Evolutionary conservation across 805 yeast species (phyloP), one percentile per base, ranked within the genome.

Genomic region (Hanseniaspora nectarophila): DNA sequence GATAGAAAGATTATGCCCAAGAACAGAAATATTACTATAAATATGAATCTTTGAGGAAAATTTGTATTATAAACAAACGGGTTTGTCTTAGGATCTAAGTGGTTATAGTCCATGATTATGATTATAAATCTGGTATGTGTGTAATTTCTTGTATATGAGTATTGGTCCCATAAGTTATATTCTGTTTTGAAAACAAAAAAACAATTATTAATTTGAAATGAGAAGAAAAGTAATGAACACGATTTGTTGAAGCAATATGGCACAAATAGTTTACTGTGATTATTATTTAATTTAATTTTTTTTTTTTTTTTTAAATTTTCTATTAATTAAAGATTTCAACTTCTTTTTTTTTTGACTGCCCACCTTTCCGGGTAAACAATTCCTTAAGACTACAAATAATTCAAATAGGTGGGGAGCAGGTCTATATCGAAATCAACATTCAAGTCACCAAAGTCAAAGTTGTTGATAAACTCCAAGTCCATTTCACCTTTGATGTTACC

Each of bases 401-500:
- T 39, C n/a, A 48, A 38, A 24, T 39, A 48, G 20, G 33, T 33
- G 35, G 53, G 53, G 46, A 49, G 53, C 16, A 23, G 35, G 9
- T 49, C 43, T 4, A 49, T 33, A 10, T 37, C 48, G 13, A 42
- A 18, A 18, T 53, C 55, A 16, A 53, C 24, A 18, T 46, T 53
- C 15, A 50, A 21, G 28, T 43, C 44, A 31, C 42, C 45, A 16
- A 43, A 26, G 13, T 43, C 39, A 47, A 53, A 53, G 20, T 47
- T 47, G 20, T 92, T 96, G 53, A 90, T 85, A 57, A 85, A 86
- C 65, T 87, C 95, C 61, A 89, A 73, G 67, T 90, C 98, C 51
- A 81, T 83, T 59, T 86, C 96, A 23, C 90, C 92, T 67, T 90
- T 90, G 35, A 64, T 55, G 8, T 95, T 97, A 59, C 85, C 81